These are phyloP conservation scores for Colletotrichum musicola DNA, from an alignment of 2,329 filamentous ascomycete genomes.

Conservation along the genomic window DNA sequence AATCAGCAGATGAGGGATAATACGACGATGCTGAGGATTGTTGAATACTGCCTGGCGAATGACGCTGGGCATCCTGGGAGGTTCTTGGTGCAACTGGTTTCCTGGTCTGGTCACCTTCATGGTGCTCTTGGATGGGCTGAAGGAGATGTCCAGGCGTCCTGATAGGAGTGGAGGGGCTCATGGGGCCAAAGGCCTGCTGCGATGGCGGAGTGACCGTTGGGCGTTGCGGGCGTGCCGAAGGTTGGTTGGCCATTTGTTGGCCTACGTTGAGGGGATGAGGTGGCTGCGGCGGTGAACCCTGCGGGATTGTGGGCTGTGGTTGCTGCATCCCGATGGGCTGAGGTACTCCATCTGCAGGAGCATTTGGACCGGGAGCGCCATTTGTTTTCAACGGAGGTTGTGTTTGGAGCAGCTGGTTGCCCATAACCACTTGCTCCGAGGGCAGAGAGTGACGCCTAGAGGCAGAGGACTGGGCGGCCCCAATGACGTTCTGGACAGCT, in stretches of 20 bases:
- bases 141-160: constrained; percentile 35
- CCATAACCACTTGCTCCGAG: neutral
- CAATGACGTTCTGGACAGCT: neutral
- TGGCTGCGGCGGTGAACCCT: too few relatives aligned
- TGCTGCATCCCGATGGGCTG: too few relatives aligned
- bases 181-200: constrained; percentile 1
- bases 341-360: too few relatives aligned
- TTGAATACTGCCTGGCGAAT: neutral
- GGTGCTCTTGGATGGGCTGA: constrained; percentile 39
- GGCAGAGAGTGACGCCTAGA: constrained; percentile 30
- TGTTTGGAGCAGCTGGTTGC: too few relatives aligned
- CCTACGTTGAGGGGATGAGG: neutral
- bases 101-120: constrained; percentile 5
- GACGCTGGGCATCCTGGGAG: neutral
- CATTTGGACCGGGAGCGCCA: too few relatives aligned
- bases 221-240: constrained; percentile 19
- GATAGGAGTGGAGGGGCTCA: constrained; percentile 18
- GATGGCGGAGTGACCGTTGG: constrained; percentile 7
- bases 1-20: constrained; percentile 26
- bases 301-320: too few relatives aligned
- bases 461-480: neutral
- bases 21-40: constrained; percentile 20
- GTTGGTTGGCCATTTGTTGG: neutral
- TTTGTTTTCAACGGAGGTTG: too few relatives aligned
- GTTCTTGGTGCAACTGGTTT: neutral